Percentiles rank a stretch among this genome's conserved stretches.
Evolutionary conservation across 768 basidiomycete genomes (phyloP).

Genomic region (Calocera viscosa): DNA sequence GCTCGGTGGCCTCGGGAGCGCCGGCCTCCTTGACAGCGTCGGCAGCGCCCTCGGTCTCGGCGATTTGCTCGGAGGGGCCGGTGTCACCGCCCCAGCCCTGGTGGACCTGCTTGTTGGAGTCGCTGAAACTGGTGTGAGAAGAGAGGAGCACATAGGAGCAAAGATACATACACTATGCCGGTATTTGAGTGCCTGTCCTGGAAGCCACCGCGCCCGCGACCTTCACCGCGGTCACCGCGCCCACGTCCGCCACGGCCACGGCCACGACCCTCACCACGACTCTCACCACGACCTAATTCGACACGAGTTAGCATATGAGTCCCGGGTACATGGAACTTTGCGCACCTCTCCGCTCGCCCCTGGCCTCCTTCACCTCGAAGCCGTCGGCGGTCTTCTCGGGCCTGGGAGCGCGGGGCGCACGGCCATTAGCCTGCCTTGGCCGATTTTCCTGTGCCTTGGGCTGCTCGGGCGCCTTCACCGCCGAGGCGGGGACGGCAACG

Average conservation of each 20-base stretch:
- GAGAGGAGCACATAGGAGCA: slow-evolving; percentile 6
- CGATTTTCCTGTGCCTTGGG: neutral
- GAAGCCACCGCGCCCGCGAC: too few species aligned
- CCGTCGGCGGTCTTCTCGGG: neutral
- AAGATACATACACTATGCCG: slow-evolving; percentile 39
- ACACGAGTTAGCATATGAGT: neutral
- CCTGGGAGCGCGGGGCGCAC: neutral
- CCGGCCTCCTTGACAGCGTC: slow-evolving; percentile 21
- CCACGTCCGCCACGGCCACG: slow-evolving; percentile 33
- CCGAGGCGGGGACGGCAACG: neutral
- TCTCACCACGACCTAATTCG: neutral
- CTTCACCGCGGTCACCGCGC: slow-evolving; percentile 42
- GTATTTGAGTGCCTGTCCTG: slow-evolving; percentile 82
- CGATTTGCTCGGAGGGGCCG: slow-evolving; percentile 55
- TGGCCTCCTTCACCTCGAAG: neutral
- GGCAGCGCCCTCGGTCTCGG: slow-evolving; percentile 17
- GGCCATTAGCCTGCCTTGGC: neutral
- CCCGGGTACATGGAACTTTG: neutral
- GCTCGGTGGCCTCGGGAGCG: slow-evolving; percentile 13
- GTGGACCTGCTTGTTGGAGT: slow-evolving; percentile 89
- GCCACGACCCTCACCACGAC: slow-evolving; percentile 34
- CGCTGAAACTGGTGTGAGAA: slow-evolving; percentile 36
- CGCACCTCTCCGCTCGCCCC: neutral
- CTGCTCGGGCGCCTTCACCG: neutral
- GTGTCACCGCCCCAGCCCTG: slow-evolving; percentile 94